Evolutionary conservation across 805 yeast species (phyloP), one percentile per base, ranked within the genome.

Genomic region (Maudiozyma pseudohumilis): DNA sequence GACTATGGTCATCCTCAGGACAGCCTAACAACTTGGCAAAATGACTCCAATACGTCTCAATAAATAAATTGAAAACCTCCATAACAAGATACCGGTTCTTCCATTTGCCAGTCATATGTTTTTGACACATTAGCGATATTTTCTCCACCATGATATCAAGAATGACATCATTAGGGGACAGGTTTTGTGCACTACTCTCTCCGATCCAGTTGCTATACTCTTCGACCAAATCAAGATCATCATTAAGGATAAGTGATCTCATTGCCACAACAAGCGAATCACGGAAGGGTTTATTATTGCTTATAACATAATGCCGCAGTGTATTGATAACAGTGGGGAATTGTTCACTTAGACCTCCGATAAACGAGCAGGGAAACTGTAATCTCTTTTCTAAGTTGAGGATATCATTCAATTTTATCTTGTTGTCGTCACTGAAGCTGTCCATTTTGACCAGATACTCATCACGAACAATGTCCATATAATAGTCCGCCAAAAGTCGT

Each of bases 11-110:
- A 40, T 53, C 55, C 28, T 52, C 53, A 1, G 50, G 46, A 32
- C 52, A 46, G 10, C 43, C 41, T 5, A 56, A 34, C 15, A 52
- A 33, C 25, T 42, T 33, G 3, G 52, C 34, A 30, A 52, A 45
- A n/a, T 45, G 38, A 4, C 42, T 32, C 61, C 61, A 56, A 37
- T 47, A 54, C 5, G 35, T 42, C 5, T 40, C 40, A 16, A 53
- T 50, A 39, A 58, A 58, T 10, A 39, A 39, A 32, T 50, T 54
- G 36, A 47, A 58, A 2, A 52, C 49, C 27, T 55, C 50, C 51
- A 49, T 47, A 12, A 53, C 48, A 8, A 51, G 33, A 33, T 42
- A 49, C 18, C 53, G 39, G 30, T 46, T 41, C 27, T 42, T 34
- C 49, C 50, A 49, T 9, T 32, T 36, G 3, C 41, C 42, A 6